Conservation (phyloP, 2,329 filamentous ascomycete genomes). For the Fonsecaea multimorphosa region DNA sequence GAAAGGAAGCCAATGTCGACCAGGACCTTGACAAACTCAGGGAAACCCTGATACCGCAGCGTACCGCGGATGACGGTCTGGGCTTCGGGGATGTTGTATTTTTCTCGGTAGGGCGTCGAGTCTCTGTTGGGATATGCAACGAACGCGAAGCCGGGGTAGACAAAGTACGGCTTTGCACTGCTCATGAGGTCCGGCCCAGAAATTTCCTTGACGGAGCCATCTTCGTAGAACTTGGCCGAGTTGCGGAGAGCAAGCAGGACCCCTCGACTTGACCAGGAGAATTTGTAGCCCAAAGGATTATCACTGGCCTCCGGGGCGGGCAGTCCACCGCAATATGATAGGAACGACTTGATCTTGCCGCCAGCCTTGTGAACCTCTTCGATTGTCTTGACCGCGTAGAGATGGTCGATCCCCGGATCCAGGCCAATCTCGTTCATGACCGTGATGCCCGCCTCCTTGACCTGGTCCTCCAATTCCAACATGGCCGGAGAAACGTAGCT, state of each 20-base stretch:
- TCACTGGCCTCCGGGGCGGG: constrained; percentile 68
- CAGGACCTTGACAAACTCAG: constrained; percentile 83
- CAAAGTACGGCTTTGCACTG: constrained; percentile 85
- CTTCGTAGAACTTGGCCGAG: constrained; percentile 80
- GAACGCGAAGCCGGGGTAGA: constrained; percentile 86
- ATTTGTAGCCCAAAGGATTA: constrained; percentile 94
- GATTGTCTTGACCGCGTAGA: constrained; percentile 84
- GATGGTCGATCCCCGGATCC: constrained; percentile 43
- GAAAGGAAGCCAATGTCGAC: constrained; percentile 89
- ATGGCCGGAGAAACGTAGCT: constrained; percentile 92
- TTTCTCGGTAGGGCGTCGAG: constrained; percentile 82
- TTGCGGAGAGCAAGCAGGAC: constrained; percentile 88
- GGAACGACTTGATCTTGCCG: constrained; percentile 82
- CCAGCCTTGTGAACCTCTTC: constrained; percentile 83
- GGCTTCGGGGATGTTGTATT: constrained; percentile 90
- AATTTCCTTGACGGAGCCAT: constrained; percentile 68
- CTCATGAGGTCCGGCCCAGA: constrained; percentile 76
- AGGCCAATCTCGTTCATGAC: constrained; percentile 97
- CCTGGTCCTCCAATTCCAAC: constrained; percentile 80
- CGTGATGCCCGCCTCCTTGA: constrained; percentile 90
- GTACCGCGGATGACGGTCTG: constrained; percentile 85
- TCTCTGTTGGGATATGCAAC: constrained; percentile 95
- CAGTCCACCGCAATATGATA: constrained; percentile 83
- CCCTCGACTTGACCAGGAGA: constrained; percentile 80
- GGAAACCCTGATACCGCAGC: constrained; percentile 86